Evolutionary conservation across 2,329 filamentous ascomycete species (phyloP), one percentile per base, ranked within the genome.

Genomic region (Metarhizium robertsii): DNA sequence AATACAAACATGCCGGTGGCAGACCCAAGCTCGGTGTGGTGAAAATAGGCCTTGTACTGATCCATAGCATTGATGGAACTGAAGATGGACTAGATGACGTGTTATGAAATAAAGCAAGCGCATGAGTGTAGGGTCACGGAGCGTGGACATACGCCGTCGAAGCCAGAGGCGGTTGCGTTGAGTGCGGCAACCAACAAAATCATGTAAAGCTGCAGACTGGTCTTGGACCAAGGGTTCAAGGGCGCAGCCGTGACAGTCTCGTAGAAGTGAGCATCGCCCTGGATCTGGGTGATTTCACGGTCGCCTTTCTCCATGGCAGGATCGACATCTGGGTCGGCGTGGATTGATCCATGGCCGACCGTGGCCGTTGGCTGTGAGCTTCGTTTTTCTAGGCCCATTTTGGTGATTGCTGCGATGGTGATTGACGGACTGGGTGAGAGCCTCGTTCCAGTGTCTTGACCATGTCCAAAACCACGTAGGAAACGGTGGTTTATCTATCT

Each of bases 81-180:
- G 50, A 66, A 66, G 14, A 67, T 66, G 34, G 66, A 66, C 63
- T 66, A 34, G 10, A 30, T 6, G 18, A n/a, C 45, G 11, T 8
- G 25, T 48, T 14, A 48, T 10, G 3, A 48, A 16, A 14, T 18
- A 4, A 18, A 16, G 6, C 18, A 45, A 11, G 20, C 7, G 20
- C 42, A 45, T 45, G 13, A 6, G 6, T 14, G 25, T 36, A 29
- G 16, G 3, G 6, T 30, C 45, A 48, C 14, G 20, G 14, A 6
- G 42, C 29, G n/a, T 32, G n/a, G n/a, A 63, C 65, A 52, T 57
- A 68, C 66, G 13, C 69, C 69, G 60, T 72, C 70, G 54, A 71
- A 72, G 18, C 70, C 70, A 45, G 69, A 71, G 34, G 69, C 67
- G 13, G 68, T 71, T 18, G 69, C 67, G 54, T 71, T 71, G 57